phyloP scores from a whole-genome alignment of 805 yeast genomes.

The Naumovozyma baii region DNA sequence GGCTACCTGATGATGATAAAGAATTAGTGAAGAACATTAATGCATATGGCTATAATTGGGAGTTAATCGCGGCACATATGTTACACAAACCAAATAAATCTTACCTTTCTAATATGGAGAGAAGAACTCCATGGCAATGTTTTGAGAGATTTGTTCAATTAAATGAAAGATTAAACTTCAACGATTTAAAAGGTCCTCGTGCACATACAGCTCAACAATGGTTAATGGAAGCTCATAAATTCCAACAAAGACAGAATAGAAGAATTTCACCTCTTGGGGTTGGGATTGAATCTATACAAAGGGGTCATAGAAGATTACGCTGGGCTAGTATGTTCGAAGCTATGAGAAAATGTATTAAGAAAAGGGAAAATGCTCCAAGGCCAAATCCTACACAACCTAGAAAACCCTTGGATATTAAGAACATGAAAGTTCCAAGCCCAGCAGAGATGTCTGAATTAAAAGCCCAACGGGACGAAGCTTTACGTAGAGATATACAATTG shows the following conservation, averaged over 20 bases:
- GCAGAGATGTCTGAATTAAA: slow-evolving; percentile 76
- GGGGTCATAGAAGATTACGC: slow-evolving; percentile 83
- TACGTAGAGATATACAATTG: slow-evolving; percentile 49
- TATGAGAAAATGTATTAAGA: slow-evolving; percentile 78
- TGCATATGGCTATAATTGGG: slow-evolving; percentile 89
- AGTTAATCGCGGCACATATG: slow-evolving; percentile 73
- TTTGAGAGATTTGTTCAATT: slow-evolving; percentile 92
- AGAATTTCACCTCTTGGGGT: slow-evolving; percentile 89
- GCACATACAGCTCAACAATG: slow-evolving; percentile 80
- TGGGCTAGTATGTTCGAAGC: slow-evolving; percentile 99
- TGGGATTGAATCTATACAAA: slow-evolving; percentile 82
- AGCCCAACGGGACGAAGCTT: slow-evolving; percentile 74
- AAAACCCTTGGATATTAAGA: slow-evolving; percentile 33
- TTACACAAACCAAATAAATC: slow-evolving; percentile 55
- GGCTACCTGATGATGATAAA: slow-evolving; percentile 93
- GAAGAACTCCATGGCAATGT: slow-evolving; percentile 98
- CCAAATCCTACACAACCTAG: slow-evolving; percentile 42
- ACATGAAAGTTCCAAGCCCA: slow-evolving; percentile 61
- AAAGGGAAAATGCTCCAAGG: slow-evolving; percentile 68
- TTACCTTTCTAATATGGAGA: slow-evolving; percentile 79
- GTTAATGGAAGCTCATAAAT: slow-evolving; percentile 84
- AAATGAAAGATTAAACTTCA: slow-evolving; percentile 76
- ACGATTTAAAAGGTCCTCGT: slow-evolving; percentile 80
- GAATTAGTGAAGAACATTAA: slow-evolving; percentile 70
- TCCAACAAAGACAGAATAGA: slow-evolving; percentile 79